Conservation (phyloP, 225 moss, liverwort and hornwort species). For the Physcomitrium patens region DNA sequence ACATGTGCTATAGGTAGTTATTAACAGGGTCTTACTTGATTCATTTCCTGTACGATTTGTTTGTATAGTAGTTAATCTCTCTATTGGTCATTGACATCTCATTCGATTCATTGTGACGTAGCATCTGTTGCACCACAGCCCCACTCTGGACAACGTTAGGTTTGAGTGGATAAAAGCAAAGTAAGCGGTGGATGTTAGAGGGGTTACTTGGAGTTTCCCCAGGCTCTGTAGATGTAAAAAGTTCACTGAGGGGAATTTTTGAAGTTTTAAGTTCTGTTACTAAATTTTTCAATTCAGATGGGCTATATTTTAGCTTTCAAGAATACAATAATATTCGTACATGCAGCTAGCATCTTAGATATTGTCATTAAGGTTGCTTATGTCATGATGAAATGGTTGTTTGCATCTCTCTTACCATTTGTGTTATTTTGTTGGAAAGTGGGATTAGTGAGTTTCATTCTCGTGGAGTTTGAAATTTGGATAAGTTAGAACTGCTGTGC, state of each 20-base stretch:
- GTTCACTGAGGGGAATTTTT: constrained; percentile 41
- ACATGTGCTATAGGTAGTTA: constrained; percentile 45
- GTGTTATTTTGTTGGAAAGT: no score
- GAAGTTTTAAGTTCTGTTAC: constrained; percentile 35
- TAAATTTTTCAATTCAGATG: constrained; percentile 35
- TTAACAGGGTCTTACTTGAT: constrained; percentile 43
- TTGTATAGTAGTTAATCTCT: constrained; percentile 52
- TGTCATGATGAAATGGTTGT: constrained; percentile 5
- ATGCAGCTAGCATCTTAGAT: constrained; percentile 4
- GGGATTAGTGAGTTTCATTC: no score
- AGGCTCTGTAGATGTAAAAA: constrained; percentile 56
- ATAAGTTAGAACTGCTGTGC: no score
- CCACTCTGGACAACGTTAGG: constrained; percentile 27
- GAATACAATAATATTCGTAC: not conserved
- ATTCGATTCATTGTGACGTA: constrained; percentile 55
- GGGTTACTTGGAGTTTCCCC: constrained; percentile 60
- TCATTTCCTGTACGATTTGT: constrained; percentile 51
- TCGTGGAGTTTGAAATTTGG: no score
- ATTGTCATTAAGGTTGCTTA: constrained; percentile 21
- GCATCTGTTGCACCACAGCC: constrained; percentile 36
- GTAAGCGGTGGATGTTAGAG: constrained; percentile 45
- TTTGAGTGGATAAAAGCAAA: constrained; percentile 33
- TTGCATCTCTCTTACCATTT: not conserved
- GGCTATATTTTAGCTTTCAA: constrained; percentile 30
- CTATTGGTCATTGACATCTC: constrained; percentile 46